A percentile compares a stretch with the other conserved stretches of the same genome.
phyloP scores from a whole-genome alignment of 306 rosid genomes.

The Chamaecrista fasciculata region DNA sequence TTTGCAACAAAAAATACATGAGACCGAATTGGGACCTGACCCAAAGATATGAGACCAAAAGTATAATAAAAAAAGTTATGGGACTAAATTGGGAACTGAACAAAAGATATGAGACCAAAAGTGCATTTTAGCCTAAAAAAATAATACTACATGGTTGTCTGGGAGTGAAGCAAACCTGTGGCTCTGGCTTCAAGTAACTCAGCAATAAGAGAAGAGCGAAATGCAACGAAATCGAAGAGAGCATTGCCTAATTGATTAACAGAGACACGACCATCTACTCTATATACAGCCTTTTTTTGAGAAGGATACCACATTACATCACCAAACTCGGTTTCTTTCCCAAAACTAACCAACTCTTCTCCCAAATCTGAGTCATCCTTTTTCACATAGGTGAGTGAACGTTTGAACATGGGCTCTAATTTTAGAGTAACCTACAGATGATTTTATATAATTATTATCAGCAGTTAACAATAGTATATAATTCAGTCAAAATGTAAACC shows the following conservation, averaged over 20 bases:
- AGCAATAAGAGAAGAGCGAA: conserved; percentile 44
- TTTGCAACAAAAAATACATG: no score
- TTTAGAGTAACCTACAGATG: conserved; percentile 52
- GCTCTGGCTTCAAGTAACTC: conserved; percentile 32
- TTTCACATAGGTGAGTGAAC: background rate
- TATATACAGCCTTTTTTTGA: conserved; percentile 54
- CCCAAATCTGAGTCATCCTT: background rate
- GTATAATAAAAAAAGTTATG: no score
- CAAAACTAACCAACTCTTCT: background rate
- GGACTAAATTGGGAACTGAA: no score
- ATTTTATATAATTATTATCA: no score
- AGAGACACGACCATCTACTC: conserved; percentile 60
- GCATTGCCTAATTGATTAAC: conserved; percentile 48
- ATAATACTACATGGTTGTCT: no score
- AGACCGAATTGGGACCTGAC: no score
- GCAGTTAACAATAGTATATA: no score
- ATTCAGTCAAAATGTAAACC: no score
- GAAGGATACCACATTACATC: conserved; percentile 76
- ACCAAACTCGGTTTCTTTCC: background rate
- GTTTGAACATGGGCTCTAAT: conserved; percentile 1
- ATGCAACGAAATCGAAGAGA: conserved; percentile 55
- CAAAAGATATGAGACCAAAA: no score
- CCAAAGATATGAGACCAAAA: no score
- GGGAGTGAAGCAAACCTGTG: no score
- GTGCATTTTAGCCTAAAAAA: no score